Base-by-base conservation (phyloP, 192 early-diverging fungal species). In the Umbelopsis isabellina region DNA sequence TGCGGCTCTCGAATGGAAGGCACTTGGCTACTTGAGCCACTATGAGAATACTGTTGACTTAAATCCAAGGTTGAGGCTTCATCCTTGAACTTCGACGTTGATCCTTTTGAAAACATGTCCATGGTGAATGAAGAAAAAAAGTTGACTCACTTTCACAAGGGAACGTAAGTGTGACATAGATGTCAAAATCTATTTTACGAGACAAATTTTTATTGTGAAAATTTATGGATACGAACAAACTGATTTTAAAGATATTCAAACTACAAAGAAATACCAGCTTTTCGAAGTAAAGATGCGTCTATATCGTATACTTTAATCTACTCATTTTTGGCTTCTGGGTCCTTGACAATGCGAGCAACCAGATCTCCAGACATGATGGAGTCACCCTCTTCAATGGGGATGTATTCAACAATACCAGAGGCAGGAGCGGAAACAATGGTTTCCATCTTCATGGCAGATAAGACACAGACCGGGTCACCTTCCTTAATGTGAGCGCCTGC, bases 391-490 rank as follows among this genome's bases (percentile, higher is more conserved):
- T 82, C 80, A 23, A 96, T 85, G 25, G 84, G 79, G 12, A 96
- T 86, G 49, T 87, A 79, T 55, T 89, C 90, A 50, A 97, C 82
- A n/a, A 84, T 83, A 69, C 92, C 92, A 49, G 90, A 84, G 25
- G 88, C 85, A 7, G 95, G 85, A 11, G 94, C 88, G 20, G 91
- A 86, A 25, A 98, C 94, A 25, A 97, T 87, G 4, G 95, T 98
- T 82, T 98, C 96, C 93, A 95, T 95, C 85, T 95, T 98, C 97
- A 98, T 98, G n/a, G 97, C 97, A 68, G 90, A 93, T 45, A 98
- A 83, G 25, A 98, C 91, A 67, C 90, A 94, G 69, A 98, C 80
- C 2, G 97, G 92, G 69, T 96, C 93, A 16, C 97, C 97, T 16
- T 87, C 86, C 86, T 95, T 96, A 51, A 98, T 89, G 65, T 84